phyloP scores from a whole-genome alignment of 306 rosid genomes.

The Inga laurina region DNA sequence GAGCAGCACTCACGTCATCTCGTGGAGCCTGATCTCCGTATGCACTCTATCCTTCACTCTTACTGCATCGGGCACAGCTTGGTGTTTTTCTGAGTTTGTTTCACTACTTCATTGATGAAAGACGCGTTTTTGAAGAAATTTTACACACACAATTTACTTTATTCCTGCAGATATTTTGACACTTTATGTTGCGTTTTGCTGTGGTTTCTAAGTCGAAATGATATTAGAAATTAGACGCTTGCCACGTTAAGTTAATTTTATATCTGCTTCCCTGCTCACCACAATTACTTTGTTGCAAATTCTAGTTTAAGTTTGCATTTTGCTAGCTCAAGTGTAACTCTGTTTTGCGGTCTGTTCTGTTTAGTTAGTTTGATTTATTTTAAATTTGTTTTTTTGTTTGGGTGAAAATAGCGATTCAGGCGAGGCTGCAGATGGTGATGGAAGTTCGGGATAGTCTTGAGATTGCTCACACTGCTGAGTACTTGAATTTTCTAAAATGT shows the following conservation, averaged over 20 bases:
- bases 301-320: neutral
- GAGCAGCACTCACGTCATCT: conserved; percentile 88
- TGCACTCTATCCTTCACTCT: conserved; percentile 23
- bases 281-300: neutral
- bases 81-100: neutral
- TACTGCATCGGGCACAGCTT: neutral
- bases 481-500: conserved; percentile 89
- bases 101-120: conserved; percentile 17
- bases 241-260: neutral
- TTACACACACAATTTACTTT: neutral
- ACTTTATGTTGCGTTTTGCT: neutral
- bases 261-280: neutral
- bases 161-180: neutral
- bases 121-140: neutral
- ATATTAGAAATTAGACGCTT: neutral
- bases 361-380: conserved; percentile 5
- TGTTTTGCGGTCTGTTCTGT: neutral
- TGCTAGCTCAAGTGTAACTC: neutral
- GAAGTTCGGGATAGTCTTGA: conserved; percentile 98
- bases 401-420: conserved; percentile 61
- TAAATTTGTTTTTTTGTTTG: neutral
- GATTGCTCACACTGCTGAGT: conserved; percentile 97
- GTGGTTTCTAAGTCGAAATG: neutral
- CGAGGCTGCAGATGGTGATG: conserved; percentile 92
- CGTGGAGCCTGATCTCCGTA: conserved; percentile 77